Evolutionary conservation across 2,329 filamentous ascomycete species (phyloP), one percentile per base, ranked within the genome.

Genomic region (Pseudocercospora pini-densiflorae): DNA sequence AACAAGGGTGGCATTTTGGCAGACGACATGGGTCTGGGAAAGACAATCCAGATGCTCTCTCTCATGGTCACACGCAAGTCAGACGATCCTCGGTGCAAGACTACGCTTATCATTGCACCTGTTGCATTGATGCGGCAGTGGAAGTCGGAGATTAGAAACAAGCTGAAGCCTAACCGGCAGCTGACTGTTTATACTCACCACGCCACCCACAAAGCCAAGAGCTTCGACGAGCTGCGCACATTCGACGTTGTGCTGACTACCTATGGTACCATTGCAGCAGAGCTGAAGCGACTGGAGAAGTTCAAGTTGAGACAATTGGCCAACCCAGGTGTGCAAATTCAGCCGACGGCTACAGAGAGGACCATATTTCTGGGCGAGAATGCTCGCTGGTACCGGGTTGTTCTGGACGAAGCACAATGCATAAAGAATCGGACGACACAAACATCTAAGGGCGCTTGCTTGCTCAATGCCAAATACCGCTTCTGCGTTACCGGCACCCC

Each of bases 1-100:
- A 88, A 89, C 61, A 93, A 91, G 73, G 92, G 92, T 19, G 90
- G 91, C 23, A 92, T 94, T 63, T 82, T 94, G 24, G 90, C 89
- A 0, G 91, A 93, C 73, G 91, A 93, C 69, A 95, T 94, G 92
- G 92, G 92, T 7, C 81, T 94, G 10, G 92, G 92, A 7, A 94
- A 95, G 79, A 94, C 92, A 0, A 90, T 97, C 24, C 92, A 94
- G 68, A 90, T 92, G 5, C 83, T 97, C 23, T 87, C 93, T 3
- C 84, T 97, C 51, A 91, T 97, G 71, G 83, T 92, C 12, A 86
- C 87, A 5, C 85, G 89, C 5, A 89, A 85, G n/a, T 87, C 91
- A 0, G 78, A 81, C 0, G 84, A 89, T 67, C 79, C 80, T n/a
- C 77, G 80, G 67, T 82, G 80, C 64, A 87, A 92, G 82, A 93